These are phyloP conservation scores for Leccinum subgranulosum DNA, from an alignment of 768 basidiomycete genomes.

Conservation along the genomic window DNA sequence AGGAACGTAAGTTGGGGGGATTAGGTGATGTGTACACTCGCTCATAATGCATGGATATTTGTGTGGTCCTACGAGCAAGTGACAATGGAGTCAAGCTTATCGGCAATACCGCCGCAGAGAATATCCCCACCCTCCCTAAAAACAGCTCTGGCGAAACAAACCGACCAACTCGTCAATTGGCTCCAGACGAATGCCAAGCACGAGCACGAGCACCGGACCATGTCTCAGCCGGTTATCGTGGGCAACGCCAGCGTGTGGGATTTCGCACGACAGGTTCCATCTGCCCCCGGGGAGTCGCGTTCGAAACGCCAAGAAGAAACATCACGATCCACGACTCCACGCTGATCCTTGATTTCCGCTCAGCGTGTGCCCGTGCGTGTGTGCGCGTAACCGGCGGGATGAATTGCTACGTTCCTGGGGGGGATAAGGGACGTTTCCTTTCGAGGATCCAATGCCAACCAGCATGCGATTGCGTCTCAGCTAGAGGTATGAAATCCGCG, in stretches of 20 bases:
- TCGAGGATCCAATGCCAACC: neutral
- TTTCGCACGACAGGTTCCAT: neutral
- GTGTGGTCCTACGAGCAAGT: too few relatives aligned
- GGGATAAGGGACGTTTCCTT: neutral
- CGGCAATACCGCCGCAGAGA: too few relatives aligned
- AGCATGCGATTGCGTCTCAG: constrained; percentile 6
- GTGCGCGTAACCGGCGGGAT: neutral
- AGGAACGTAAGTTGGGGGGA: too few relatives aligned
- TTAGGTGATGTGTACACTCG: too few relatives aligned
- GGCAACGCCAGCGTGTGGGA: neutral
- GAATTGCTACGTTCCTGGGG: neutral
- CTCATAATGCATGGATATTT: too few relatives aligned
- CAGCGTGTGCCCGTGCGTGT: neutral
- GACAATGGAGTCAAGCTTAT: too few relatives aligned
- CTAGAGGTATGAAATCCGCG: constrained; percentile 1
- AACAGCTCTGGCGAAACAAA: neutral
- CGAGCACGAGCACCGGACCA: neutral
- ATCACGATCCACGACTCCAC: neutral
- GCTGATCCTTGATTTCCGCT: neutral
- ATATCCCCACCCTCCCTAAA: neutral
- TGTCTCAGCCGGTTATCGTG: neutral
- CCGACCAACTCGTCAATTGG: neutral
- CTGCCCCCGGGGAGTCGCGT: neutral
- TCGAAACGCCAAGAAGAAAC: neutral
- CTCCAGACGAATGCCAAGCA: neutral